Evolutionary conservation across 352 stramenopile species (phyloP).

Genomic region (Phytophthora melonis): DNA sequence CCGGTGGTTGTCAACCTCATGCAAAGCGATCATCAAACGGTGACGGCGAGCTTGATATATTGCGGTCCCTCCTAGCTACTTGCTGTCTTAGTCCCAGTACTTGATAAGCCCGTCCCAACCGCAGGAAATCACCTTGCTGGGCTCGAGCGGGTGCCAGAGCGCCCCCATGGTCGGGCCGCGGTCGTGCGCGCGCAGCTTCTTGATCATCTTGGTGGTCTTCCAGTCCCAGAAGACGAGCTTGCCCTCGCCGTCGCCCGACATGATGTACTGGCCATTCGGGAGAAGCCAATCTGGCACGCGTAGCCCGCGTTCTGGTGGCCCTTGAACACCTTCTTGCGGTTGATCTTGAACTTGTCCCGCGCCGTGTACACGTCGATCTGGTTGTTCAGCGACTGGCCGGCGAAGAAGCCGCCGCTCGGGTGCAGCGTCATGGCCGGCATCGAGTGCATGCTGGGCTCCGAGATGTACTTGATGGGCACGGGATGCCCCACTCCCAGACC

Average conservation of each 20-base stretch:
- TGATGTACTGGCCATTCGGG: conserved; percentile 95
- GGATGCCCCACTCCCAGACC: conserved; percentile 98
- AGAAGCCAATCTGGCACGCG: conserved; percentile 96
- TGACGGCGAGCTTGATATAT: not conserved
- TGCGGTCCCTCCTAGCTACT: conserved; percentile 7
- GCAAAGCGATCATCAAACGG: not conserved
- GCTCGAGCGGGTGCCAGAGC: conserved; percentile 98
- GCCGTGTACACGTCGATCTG: conserved; percentile 98
- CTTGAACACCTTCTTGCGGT: conserved; percentile 95
- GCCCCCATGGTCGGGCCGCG: conserved; percentile 95
- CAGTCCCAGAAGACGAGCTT: conserved; percentile 99
- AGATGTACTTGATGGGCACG: conserved; percentile 99
- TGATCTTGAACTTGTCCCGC: conserved; percentile 95
- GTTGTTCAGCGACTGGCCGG: conserved; percentile 98
- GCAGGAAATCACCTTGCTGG: conserved; percentile 96
- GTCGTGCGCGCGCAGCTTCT: conserved; percentile 92
- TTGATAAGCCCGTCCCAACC: conserved; percentile 99
- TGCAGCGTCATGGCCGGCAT: conserved; percentile 97
- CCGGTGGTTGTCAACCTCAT: not conserved
- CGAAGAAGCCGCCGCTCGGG: conserved; percentile 93
- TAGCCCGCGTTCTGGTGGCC: conserved; percentile 96
- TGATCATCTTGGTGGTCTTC: conserved; percentile 94
- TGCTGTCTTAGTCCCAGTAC: conserved; percentile 95
- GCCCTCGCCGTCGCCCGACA: conserved; percentile 97
- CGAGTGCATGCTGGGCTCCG: conserved; percentile 98